Percentiles rank a stretch among this genome's conserved stretches.
These are phyloP conservation scores for Fomes fomentarius DNA, from an alignment of 1,284 basidiomycete species.

Conservation along the genomic window DNA sequence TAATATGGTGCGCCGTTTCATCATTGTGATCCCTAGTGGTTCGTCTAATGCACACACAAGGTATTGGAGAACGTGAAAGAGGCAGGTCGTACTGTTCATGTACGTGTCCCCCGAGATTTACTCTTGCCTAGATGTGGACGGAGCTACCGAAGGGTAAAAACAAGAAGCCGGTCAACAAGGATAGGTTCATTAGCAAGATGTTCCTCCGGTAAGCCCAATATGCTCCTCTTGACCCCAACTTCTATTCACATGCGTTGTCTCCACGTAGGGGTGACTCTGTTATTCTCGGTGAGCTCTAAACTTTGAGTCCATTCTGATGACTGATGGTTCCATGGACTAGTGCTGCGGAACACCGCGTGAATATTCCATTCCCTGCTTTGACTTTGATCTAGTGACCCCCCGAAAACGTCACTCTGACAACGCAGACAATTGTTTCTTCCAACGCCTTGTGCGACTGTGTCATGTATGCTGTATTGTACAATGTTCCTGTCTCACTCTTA, in stretches of 20 bases:
- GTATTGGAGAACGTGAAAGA: conserved; percentile 97
- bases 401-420: conserved; percentile 1
- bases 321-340: conserved; percentile 39
- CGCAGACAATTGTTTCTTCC: conserved; percentile 1
- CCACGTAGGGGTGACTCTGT: conserved; percentile 85
- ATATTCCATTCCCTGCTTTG: not conserved
- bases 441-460: conserved; percentile 12
- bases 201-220: conserved; percentile 69
- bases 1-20: conserved; percentile 82
- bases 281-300: conserved; percentile 76
- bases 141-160: conserved; percentile 98
- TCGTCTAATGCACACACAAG: conserved; percentile 42
- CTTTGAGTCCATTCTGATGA: not conserved
- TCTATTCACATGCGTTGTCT: conserved; percentile 14
- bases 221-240: not conserved
- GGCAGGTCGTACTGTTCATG: conserved; percentile 44
- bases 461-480: conserved; percentile 26
- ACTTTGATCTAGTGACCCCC: not conserved
- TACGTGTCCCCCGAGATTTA: conserved; percentile 7
- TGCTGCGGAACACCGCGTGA: conserved; percentile 86
- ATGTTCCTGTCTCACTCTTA: not conserved
- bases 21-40: not conserved
- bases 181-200: conserved; percentile 99
- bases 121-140: conserved; percentile 88
- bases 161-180: conserved; percentile 98